Evolutionary conservation across 2,329 filamentous ascomycete species (phyloP).

Genomic region (Polychaeton citri): DNA sequence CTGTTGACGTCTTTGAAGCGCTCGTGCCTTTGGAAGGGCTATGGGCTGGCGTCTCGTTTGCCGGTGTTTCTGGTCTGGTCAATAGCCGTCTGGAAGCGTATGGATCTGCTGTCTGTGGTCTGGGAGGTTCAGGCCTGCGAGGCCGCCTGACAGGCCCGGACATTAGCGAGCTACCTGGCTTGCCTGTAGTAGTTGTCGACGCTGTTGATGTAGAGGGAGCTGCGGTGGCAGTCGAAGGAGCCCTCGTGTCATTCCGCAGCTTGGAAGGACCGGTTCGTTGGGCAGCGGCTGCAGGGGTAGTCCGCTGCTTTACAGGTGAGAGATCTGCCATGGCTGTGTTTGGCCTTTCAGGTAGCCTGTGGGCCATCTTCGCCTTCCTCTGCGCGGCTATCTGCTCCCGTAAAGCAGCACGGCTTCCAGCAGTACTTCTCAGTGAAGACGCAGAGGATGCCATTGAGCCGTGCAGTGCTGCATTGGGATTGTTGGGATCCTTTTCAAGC

Average conservation of each 20-base stretch:
- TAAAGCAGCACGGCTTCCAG: conserved; percentile 45
- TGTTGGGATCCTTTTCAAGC: conserved; percentile 70
- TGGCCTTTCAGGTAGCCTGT: conserved; percentile 38
- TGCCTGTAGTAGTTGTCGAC: conserved; percentile 19
- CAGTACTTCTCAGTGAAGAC: conserved; percentile 27
- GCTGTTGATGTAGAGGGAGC: conserved; percentile 13
- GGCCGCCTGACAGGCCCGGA: conserved; percentile 47
- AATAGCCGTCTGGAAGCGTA: conserved; percentile 28
- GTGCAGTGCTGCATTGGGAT: conserved; percentile 46
- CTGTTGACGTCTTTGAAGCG: conserved; percentile 15
- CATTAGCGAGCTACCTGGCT: conserved; percentile 33
- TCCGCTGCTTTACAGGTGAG: conserved; percentile 30
- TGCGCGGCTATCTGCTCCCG: conserved; percentile 63
- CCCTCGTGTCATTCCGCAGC: conserved; percentile 15
- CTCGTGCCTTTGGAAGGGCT: conserved; percentile 26
- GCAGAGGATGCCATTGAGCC: conserved; percentile 34
- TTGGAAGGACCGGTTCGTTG: conserved; percentile 15
- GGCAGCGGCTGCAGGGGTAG: conserved; percentile 10
- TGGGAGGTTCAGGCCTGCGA: conserved; percentile 30
- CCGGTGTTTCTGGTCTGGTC: conserved; percentile 30
- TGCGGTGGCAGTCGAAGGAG: conserved; percentile 17
- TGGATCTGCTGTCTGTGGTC: conserved; percentile 43
- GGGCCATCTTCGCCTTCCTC: conserved; percentile 51
- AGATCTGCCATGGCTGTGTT: conserved; percentile 44
- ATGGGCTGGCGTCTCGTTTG: conserved; percentile 29